Conservation (phyloP, 148 eudicot species). For the Cornus kousa region DNA sequence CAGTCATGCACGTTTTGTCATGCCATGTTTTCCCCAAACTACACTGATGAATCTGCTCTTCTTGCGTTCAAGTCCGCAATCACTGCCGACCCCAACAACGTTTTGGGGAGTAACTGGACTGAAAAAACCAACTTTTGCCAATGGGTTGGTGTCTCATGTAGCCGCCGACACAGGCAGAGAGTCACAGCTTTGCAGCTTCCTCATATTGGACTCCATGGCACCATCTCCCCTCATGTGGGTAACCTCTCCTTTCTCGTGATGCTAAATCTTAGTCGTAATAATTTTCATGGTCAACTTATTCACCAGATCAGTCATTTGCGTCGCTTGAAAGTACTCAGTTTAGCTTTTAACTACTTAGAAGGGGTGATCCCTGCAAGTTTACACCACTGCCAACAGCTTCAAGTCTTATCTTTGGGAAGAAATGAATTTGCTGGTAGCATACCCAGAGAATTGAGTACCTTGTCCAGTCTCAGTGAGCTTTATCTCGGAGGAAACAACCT, state of each 20-base stretch:
- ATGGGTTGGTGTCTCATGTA: not conserved
- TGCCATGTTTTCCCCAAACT: no score
- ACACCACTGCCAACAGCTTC: not conserved
- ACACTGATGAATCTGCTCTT: constrained; percentile 1
- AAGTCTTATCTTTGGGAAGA: not conserved
- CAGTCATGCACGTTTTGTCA: no score
- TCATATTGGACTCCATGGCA: constrained; percentile 1
- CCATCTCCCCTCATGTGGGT: constrained; percentile 13
- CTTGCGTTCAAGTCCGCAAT: not conserved
- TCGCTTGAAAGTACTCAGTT: not conserved
- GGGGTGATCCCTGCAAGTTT: constrained; percentile 7
- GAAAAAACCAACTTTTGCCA: constrained; percentile 1
- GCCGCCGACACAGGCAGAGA: not conserved
- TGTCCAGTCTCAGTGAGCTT: not conserved
- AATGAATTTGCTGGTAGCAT: not conserved
- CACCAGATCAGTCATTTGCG: not conserved
- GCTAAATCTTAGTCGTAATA: constrained; percentile 15
- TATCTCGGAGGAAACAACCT: not conserved
- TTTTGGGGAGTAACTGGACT: not conserved
- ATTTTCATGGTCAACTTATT: constrained; percentile 12
- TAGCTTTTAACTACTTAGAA: not conserved
- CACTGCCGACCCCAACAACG: not conserved
- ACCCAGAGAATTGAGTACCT: not conserved
- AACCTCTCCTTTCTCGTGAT: constrained; percentile 6
- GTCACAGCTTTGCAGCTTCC: not conserved